Evolutionary conservation across 1,284 basidiomycete species (phyloP).

Genomic region (Mycosarcoma maydis): DNA sequence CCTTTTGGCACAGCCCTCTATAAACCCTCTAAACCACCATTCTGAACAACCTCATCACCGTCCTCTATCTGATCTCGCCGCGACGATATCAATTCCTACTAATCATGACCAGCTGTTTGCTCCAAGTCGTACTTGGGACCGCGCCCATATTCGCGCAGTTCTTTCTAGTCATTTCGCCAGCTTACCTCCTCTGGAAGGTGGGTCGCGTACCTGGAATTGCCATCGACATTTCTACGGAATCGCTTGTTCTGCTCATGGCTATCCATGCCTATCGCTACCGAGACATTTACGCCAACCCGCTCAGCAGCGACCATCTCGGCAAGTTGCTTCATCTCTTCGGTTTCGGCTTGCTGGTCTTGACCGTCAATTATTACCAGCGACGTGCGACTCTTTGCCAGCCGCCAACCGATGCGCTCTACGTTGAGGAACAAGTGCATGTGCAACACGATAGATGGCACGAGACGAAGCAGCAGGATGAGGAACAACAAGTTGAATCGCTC

Average conservation of each 20-base stretch:
- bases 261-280: not conserved
- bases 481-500: not conserved
- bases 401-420: not conserved
- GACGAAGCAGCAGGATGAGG: not conserved
- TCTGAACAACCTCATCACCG: too few species aligned
- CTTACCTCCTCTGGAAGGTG: not conserved
- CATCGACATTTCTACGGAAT: not conserved
- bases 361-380: not conserved
- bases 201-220: not conserved
- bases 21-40: too few species aligned
- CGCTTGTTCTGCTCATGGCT: slow-evolving; percentile 1
- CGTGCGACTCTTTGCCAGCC: not conserved
- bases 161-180: not conserved
- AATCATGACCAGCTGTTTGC: too few species aligned
- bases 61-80: too few species aligned
- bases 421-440: too few species aligned
- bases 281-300: not conserved
- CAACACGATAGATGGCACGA: too few species aligned
- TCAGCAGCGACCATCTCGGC: not conserved
- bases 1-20: too few species aligned
- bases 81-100: too few species aligned
- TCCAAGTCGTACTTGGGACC: too few species aligned
- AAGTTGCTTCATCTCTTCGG: not conserved
- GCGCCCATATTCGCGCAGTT: too few species aligned
- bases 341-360: not conserved